Base-by-base conservation (phyloP, 768 basidiomycete genomes). In the Boletus rex-veris region DNA sequence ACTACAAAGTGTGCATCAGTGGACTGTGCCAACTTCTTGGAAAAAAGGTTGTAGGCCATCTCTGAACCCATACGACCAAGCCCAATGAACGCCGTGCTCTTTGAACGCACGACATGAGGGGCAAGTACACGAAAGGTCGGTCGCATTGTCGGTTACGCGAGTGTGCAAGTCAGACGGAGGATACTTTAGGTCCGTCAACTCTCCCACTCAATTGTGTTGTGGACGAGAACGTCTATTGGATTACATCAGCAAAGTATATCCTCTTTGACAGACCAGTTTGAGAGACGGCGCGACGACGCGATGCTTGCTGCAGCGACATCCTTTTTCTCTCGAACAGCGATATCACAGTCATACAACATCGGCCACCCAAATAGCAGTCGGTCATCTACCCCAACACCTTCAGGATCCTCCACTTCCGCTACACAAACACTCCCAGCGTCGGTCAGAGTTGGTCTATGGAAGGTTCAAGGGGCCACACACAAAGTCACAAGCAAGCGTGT, bases 401-500 rank as follows among this genome's bases (percentile, higher is more conserved):
- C 74, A 18, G 65, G 56, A 40, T 59, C 74, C 0, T 66, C 71
- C 3, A 46, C 62, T 49, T 42, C 74, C 52, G 37, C 4, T 7
- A 64, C 78, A 12, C 77, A 82, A 35, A 50, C 74, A 5, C 65
- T 71, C 43, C 66, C 86, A 14, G 83, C 31, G 15, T 51, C 62
- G 0, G 30, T 90, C 55, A 76, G 73, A 58, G 82, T 94, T 9
- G 96, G 96, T 3, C 72, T 92, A 49, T 98, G 97, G 97, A 86
- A 80, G 63, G 88, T 98, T 1, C 85, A 93, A 57, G 78, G 84
- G 2, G 97, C 89, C 2, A 81, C 79, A 18, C 95, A 98, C 72
- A 96, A 92, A 74, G 83, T 88, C 48, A 98, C 90, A 3, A 81
- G 79, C 58, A 97, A 98, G 71, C 86, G 84, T 53, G 95, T 98